Evolutionary conservation across 805 yeast species (phyloP).

Genomic region (Zygosaccharomyces lentus): DNA sequence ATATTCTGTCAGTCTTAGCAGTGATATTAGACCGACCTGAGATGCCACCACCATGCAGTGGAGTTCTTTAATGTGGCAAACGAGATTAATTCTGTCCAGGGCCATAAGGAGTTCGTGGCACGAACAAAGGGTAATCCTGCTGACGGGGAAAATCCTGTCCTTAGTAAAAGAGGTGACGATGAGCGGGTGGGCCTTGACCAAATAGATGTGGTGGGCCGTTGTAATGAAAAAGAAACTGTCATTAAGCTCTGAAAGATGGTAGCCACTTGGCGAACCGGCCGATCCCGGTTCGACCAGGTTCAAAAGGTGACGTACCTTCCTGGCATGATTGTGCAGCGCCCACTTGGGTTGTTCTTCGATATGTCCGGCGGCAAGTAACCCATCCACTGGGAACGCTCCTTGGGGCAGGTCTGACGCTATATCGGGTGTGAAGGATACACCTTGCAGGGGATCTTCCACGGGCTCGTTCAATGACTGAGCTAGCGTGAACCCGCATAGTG

Average conservation of each 20-base stretch:
- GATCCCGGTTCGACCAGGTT: constrained; percentile 6
- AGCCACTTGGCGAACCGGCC: constrained; percentile 13
- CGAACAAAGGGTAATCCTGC: constrained; percentile 13
- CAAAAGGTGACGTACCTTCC: constrained; percentile 18
- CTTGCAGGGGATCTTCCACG: neutral
- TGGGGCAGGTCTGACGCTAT: neutral
- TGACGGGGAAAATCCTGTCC: constrained; percentile 23
- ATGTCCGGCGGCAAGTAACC: constrained; percentile 3
- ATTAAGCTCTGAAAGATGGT: constrained; percentile 14
- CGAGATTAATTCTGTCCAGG: constrained; percentile 19
- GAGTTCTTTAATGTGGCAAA: constrained; percentile 26
- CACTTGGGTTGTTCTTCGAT: constrained; percentile 14
- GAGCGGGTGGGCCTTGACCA: constrained; percentile 24
- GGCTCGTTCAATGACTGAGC: constrained; percentile 3
- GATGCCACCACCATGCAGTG: constrained; percentile 28
- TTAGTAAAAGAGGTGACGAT: constrained; percentile 22
- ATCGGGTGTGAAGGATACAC: neutral
- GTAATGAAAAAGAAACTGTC: constrained; percentile 22
- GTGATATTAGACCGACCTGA: constrained; percentile 24
- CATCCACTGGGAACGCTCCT: neutral
- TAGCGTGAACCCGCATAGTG: constrained; percentile 1
- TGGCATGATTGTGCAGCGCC: constrained; percentile 19
- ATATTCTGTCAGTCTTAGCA: constrained; percentile 27
- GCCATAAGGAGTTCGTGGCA: constrained; percentile 1
- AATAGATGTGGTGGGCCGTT: constrained; percentile 10